phyloP scores from a whole-genome alignment of 2,329 filamentous ascomycete species.

The Dothistroma pini region DNA sequence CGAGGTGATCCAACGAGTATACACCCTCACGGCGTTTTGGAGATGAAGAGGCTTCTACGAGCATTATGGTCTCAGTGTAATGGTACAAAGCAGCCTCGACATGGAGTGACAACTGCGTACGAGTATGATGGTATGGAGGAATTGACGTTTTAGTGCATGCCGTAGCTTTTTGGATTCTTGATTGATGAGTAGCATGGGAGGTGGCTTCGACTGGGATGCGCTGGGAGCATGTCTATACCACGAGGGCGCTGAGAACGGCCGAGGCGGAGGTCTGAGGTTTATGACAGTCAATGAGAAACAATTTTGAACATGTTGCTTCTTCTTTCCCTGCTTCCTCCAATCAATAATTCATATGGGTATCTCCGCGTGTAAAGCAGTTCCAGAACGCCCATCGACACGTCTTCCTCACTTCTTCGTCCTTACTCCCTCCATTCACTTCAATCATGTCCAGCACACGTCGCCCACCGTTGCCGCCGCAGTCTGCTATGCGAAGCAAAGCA shows the following conservation, averaged over 20 bases:
- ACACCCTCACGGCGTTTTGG: background rate
- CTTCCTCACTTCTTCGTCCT: background rate
- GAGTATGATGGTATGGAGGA: background rate
- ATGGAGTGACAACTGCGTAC: background rate
- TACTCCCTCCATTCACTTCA: background rate
- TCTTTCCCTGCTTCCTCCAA: background rate
- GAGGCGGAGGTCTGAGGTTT: background rate
- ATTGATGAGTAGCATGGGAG: background rate
- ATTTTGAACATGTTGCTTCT: background rate
- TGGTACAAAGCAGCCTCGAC: constrained; percentile 1
- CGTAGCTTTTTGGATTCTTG: constrained; percentile 2
- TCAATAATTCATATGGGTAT: background rate
- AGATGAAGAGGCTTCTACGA: background rate
- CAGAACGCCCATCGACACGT: background rate
- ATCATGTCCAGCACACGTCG: background rate
- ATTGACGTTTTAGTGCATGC: constrained; percentile 1
- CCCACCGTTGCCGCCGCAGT: background rate
- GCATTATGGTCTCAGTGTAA: background rate
- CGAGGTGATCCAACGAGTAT: background rate
- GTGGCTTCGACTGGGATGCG: constrained; percentile 5
- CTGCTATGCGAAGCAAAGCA: background rate
- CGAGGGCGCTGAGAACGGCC: background rate
- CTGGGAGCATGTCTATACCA: constrained; percentile 6
- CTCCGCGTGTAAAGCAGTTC: background rate
- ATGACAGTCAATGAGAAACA: constrained; percentile 10